These are phyloP conservation scores for Fusarium sp. DNA, from an alignment of 2,329 filamentous ascomycete species.

Conservation along the genomic window DNA sequence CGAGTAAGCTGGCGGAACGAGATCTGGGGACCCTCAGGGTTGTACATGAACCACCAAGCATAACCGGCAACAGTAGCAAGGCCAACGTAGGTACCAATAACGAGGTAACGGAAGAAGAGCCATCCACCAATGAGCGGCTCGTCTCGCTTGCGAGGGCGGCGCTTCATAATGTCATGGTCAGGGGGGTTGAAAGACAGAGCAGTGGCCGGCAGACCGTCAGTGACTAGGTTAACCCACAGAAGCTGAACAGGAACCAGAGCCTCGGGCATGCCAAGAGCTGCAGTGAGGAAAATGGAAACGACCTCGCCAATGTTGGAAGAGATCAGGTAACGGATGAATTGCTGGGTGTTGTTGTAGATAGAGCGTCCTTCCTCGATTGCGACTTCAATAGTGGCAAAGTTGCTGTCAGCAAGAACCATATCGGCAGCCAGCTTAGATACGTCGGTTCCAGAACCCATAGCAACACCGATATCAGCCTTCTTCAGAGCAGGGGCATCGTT, in stretches of 20 bases:
- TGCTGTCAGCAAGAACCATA: constrained; percentile 98
- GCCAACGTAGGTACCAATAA: constrained; percentile 95
- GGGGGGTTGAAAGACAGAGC: constrained; percentile 97
- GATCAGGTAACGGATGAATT: constrained; percentile 99
- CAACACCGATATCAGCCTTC: constrained; percentile 98
- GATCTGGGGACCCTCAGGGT: constrained; percentile 90
- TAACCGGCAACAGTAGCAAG: constrained; percentile 96
- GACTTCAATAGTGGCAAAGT: constrained; percentile 97
- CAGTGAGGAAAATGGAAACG: constrained; percentile 98
- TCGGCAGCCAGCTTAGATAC: constrained; percentile 96
- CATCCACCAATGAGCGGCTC: constrained; percentile 93
- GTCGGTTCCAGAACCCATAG: constrained; percentile 98
- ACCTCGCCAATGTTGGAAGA: constrained; percentile 99
- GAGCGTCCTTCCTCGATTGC: constrained; percentile 97
- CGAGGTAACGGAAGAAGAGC: constrained; percentile 97
- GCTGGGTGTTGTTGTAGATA: constrained; percentile 99
- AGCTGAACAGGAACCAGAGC: constrained; percentile 97
- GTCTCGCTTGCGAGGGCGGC: constrained; percentile 89
- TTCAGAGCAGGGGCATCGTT: constrained; percentile 98
- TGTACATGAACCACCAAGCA: constrained; percentile 99
- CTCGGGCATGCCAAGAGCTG: constrained; percentile 96
- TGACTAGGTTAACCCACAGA: constrained; percentile 98
- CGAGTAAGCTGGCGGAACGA: constrained; percentile 88
- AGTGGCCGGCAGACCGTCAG: constrained; percentile 95
- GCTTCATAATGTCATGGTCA: constrained; percentile 98